These are phyloP conservation scores for Colletotrichum tabaci DNA, from an alignment of 2,329 filamentous ascomycete genomes.

Conservation along the genomic window DNA sequence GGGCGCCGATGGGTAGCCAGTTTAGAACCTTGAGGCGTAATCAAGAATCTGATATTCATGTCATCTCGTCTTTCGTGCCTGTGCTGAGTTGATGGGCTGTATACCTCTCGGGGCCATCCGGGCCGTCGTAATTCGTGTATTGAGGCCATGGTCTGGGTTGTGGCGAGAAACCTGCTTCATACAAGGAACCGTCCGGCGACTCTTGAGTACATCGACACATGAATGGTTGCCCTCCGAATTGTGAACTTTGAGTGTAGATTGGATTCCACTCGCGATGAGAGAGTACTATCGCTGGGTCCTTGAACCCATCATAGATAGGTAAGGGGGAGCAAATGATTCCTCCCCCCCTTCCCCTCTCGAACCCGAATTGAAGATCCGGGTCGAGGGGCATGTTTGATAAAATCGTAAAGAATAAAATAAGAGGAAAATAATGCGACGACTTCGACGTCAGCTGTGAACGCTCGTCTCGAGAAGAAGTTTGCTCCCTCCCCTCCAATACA, in stretches of 20 bases:
- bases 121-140: no score
- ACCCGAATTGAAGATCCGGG: no score
- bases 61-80: no score
- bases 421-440: not conserved
- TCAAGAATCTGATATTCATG: slow-evolving; percentile 30
- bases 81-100: not conserved
- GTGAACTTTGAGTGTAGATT: not conserved
- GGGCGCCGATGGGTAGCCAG: slow-evolving; percentile 30
- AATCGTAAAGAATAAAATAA: not conserved
- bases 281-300: not conserved
- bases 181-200: no score
- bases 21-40: slow-evolving; percentile 28
- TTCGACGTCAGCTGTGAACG: no score
- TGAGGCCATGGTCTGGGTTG: no score
- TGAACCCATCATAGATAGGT: accelerated
- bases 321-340: not conserved
- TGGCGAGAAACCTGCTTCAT: no score
- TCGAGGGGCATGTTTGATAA: not conserved
- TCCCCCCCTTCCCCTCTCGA: not conserved
- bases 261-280: not conserved
- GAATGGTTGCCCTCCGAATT: not conserved
- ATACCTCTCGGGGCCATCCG: no score
- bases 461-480: no score
- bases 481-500: no score
- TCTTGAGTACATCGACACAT: no score